These are phyloP conservation scores for Strobilomyces dryophilus DNA, from an alignment of 768 basidiomycete genomes.

Conservation along the genomic window DNA sequence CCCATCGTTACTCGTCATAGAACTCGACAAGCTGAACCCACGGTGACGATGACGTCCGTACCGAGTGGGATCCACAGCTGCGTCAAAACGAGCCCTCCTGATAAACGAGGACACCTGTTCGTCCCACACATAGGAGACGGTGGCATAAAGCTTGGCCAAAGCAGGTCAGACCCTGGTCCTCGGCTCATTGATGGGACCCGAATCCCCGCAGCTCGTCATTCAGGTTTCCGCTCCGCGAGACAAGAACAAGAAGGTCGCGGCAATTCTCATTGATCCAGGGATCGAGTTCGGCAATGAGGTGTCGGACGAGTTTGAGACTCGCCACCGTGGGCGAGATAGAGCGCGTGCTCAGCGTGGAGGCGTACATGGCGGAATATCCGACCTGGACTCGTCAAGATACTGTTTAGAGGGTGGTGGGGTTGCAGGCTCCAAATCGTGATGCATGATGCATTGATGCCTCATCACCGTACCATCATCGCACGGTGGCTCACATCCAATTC, in stretches of 20 bases:
- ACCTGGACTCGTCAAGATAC: slow-evolving; percentile 14
- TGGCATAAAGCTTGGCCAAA: slow-evolving; percentile 6
- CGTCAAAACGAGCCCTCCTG: slow-evolving; percentile 14
- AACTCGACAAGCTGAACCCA: not conserved
- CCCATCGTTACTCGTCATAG: not conserved
- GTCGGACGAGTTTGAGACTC: not conserved
- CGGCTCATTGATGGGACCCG: not conserved
- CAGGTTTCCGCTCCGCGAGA: slow-evolving; percentile 3
- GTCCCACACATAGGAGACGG: slow-evolving; percentile 14
- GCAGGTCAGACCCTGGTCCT: not conserved
- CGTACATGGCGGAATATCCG: slow-evolving; percentile 2
- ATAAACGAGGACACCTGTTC: slow-evolving; percentile 11
- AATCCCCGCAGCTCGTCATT: not conserved
- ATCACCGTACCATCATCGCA: too few relatives aligned
- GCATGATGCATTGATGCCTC: too few relatives aligned
- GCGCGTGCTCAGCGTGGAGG: slow-evolving; percentile 4
- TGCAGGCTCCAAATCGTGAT: too few relatives aligned
- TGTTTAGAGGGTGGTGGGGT: slow-evolving; percentile 9
- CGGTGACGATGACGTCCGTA: slow-evolving; percentile 14
- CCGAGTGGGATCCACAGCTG: slow-evolving; percentile 12
- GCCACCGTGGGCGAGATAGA: not conserved
- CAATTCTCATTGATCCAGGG: slow-evolving; percentile 14
- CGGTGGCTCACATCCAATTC: too few relatives aligned
- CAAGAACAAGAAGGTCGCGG: not conserved
- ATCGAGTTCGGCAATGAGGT: slow-evolving; percentile 2